Base-by-base conservation (phyloP, 441 rosid species). In the Daphne laureola region DNA sequence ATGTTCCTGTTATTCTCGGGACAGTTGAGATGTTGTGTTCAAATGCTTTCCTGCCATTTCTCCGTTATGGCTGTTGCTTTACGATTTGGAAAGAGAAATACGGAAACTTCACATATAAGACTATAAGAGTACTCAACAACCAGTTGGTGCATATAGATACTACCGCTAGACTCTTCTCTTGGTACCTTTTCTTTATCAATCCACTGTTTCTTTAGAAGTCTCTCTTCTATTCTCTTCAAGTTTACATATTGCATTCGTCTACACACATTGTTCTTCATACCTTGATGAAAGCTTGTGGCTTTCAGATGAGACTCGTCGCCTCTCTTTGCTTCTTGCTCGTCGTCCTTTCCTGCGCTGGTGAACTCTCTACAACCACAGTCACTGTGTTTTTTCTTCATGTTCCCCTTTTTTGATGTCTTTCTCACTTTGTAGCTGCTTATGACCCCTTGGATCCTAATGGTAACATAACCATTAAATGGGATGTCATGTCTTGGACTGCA, bases 391-490 rank as follows among this genome's bases (percentile, higher is more conserved):
- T 7, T 9, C 12, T 14, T 49, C 49, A 13, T 18, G 16, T 38
- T 3, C 15, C 2, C 44, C 8, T 9, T 5, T 18, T 2, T 36
- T 57, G 61, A 26, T 21, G n/a, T 48, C 46, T 47, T 17, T 51
- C 17, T 68, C 64, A 3, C 51, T 14, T 44, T 69, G 56, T 72
- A 87, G 96, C 63, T 73, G 93, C 95, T 2, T 90, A 80, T 69
- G 97, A 90, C 70, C 86, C 97, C 6, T 53, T 89, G 69, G 97
- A 89, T 75, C 97, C 97, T 4, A 84, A 57, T 54, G 93, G 95
- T 47, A 86, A 90, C 72, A 60, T 86, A 38, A 90, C 95, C 14
- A 67, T 90, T 43, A 90, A 71, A 78, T 90, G 97, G 97, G 97
- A 90, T 61, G 50, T 86, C 61, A 80, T 84, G 87, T 75, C 90